Conservation (phyloP, 371 early-diverging fungal genomes). For the Mortierella sp. region DNA sequence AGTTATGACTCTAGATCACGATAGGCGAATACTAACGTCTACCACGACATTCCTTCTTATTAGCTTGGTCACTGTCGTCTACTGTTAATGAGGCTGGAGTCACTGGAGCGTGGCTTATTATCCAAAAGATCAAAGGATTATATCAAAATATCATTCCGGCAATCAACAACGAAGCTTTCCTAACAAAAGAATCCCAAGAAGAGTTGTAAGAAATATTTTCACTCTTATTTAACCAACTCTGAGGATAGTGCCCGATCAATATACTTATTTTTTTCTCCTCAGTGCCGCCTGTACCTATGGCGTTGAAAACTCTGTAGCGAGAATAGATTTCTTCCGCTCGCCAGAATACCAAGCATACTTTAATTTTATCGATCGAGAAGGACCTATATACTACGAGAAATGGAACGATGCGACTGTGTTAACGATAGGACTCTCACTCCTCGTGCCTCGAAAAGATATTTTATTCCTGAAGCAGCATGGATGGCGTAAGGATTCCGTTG, state of each 20-base stretch:
- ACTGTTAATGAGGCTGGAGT: slow-evolving; percentile 14
- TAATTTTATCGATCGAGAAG: slow-evolving; percentile 28
- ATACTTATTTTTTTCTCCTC: background rate
- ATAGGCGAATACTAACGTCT: background rate
- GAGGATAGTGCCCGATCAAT: background rate
- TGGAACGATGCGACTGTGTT: slow-evolving; percentile 35
- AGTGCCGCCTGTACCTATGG: slow-evolving; percentile 38
- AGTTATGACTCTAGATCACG: background rate
- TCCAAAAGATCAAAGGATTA: slow-evolving; percentile 21
- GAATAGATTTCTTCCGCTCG: slow-evolving; percentile 41
- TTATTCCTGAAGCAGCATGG: slow-evolving; percentile 22
- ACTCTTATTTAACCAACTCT: background rate
- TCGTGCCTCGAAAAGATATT: slow-evolving; percentile 16
- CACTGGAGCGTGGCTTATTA: slow-evolving; percentile 22
- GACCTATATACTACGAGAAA: slow-evolving; percentile 40
- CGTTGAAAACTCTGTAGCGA: slow-evolving; percentile 33
- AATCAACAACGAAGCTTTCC: slow-evolving; percentile 30
- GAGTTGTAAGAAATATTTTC: slow-evolving; percentile 20
- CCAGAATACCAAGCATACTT: slow-evolving; percentile 26
- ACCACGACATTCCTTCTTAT: background rate
- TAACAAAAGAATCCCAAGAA: slow-evolving; percentile 19
- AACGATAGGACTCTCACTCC: slow-evolving; percentile 33
- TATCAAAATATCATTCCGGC: slow-evolving; percentile 18
- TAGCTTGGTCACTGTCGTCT: slow-evolving; percentile 23
- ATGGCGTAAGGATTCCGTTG: slow-evolving; percentile 13